Evolutionary conservation across 768 basidiomycete species (phyloP).

Genomic region (Suillus plorans): DNA sequence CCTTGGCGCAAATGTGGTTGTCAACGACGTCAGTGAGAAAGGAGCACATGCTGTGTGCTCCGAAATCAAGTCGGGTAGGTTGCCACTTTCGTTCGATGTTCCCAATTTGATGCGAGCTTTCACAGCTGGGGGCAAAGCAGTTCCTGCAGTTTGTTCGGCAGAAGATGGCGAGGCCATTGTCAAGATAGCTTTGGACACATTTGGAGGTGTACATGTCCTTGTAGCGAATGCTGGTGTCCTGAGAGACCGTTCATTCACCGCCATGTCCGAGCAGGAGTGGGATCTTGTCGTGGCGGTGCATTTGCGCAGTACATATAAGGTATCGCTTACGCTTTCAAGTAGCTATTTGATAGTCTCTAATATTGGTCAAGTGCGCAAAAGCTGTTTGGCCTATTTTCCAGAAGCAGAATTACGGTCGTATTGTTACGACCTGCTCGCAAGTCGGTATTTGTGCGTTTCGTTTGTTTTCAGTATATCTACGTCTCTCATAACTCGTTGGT

Average conservation of each 20-base stretch:
- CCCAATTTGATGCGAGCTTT: neutral
- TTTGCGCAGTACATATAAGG: slow-evolving; percentile 89
- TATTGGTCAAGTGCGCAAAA: slow-evolving; percentile 65
- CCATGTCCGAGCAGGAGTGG: slow-evolving; percentile 93
- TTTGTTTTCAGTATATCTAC: neutral
- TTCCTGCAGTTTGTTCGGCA: slow-evolving; percentile 78
- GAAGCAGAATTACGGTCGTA: slow-evolving; percentile 94
- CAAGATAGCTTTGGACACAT: slow-evolving; percentile 81
- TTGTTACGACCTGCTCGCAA: slow-evolving; percentile 90
- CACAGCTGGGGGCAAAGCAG: slow-evolving; percentile 86
- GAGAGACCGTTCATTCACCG: slow-evolving; percentile 88
- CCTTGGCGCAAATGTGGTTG: slow-evolving; percentile 94
- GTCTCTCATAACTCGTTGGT: neutral
- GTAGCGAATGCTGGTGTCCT: slow-evolving; percentile 93
- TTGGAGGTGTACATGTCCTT: slow-evolving; percentile 85
- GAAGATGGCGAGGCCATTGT: slow-evolving; percentile 92
- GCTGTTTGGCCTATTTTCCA: slow-evolving; percentile 97
- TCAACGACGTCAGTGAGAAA: slow-evolving; percentile 92
- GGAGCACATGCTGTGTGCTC: slow-evolving; percentile 80
- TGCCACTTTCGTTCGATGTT: neutral
- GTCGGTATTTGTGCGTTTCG: slow-evolving; percentile 84
- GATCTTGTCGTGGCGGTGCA: slow-evolving; percentile 89
- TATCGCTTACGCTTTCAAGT: slow-evolving; percentile 24
- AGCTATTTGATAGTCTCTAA: neutral
- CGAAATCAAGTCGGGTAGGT: slow-evolving; percentile 78